Evolutionary conservation across 306 rosid species (phyloP), one percentile per base, ranked within the genome.

Genomic region (Clitoria ternatea): DNA sequence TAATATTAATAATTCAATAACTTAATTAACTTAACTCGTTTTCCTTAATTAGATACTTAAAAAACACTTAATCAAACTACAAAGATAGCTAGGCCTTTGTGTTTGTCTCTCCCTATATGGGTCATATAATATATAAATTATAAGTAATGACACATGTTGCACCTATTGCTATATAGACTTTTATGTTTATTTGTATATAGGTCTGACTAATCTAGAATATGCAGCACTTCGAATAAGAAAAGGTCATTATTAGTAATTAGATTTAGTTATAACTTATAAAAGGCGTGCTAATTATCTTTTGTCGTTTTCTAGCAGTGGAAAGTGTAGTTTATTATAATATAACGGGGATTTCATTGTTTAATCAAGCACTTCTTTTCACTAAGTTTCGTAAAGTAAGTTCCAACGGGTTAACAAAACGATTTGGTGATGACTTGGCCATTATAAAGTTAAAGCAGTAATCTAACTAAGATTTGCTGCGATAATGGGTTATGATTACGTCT

Each of bases 381-480:
- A 36, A 44, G 19, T 42, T 69, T 40, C 56, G 20, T 78, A 69
- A 73, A 73, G 56, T 33, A 24, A 36, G 55, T 74, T 80, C 61
- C 69, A 23, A 39, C 2, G 32, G 13, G 10, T 66, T 40, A 26
- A 36, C 14, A 47, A 59, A 67, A 47, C n/a, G 54, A 42, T 52
- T 50, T 39, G 40, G 32, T 20, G 15, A 24, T 20, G 15, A 24
- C 24, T 13, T 13, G 59, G 33, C 17, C 57, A 9, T 20, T 19
- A 64, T 30, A 56, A 49, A 62, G 69, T 39, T 72, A 61, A 83
- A 68, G 74, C 35, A 71, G 62, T 32, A 19, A 82, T 80, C 89
- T 71, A 75, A 43, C 42, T 52, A 40, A 82, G 84, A 71, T 80
- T 43, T 79, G 42, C 22, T 66, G 66, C 11, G 12, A 75, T 53